Conservation (phyloP, 208 protist species). For the Strigomonas oncopelti region DNA sequence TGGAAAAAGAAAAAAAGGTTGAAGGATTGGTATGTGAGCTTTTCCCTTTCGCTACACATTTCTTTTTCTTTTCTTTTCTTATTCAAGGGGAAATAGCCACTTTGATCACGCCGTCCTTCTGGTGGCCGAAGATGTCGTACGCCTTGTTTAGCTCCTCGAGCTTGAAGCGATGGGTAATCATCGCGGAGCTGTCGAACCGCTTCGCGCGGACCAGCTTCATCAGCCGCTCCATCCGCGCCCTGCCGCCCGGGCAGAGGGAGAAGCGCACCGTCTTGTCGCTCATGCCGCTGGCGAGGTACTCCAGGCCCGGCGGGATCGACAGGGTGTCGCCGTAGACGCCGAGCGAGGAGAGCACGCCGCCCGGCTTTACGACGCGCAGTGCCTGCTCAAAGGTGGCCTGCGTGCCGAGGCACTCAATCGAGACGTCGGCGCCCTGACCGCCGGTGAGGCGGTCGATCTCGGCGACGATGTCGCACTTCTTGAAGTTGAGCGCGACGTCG, state of each 20-base stretch:
- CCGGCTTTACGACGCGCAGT: conserved; percentile 29
- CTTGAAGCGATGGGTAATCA: conserved; percentile 32
- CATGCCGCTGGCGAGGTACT: conserved; percentile 26
- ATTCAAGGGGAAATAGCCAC: conserved; percentile 27
- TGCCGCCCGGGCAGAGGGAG: conserved; percentile 18
- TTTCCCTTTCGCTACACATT: no score
- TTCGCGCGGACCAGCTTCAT: conserved; percentile 23
- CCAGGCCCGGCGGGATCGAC: conserved; percentile 14
- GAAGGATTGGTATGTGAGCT: no score
- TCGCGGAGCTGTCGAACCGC: conserved; percentile 20
- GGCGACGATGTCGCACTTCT: conserved; percentile 28
- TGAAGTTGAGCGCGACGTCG: conserved; percentile 28
- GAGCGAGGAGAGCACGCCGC: conserved; percentile 29
- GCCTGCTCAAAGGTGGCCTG: conserved; percentile 26
- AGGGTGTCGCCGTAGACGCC: conserved; percentile 30
- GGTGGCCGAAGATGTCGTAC: conserved; percentile 31
- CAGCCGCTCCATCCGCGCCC: conserved; percentile 24
- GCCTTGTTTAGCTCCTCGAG: conserved; percentile 29
- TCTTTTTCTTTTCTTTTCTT: conserved; percentile 6
- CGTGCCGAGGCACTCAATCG: conserved; percentile 26
- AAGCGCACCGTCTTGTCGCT: conserved; percentile 20
- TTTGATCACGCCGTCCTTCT: conserved; percentile 32
- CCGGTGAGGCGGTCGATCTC: conserved; percentile 30
- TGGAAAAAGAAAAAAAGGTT: background rate
- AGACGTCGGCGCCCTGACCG: conserved; percentile 33